Evolutionary conservation across 371 early-diverging fungal genomes (phyloP).

Genomic region (Mucor velutinosus): DNA sequence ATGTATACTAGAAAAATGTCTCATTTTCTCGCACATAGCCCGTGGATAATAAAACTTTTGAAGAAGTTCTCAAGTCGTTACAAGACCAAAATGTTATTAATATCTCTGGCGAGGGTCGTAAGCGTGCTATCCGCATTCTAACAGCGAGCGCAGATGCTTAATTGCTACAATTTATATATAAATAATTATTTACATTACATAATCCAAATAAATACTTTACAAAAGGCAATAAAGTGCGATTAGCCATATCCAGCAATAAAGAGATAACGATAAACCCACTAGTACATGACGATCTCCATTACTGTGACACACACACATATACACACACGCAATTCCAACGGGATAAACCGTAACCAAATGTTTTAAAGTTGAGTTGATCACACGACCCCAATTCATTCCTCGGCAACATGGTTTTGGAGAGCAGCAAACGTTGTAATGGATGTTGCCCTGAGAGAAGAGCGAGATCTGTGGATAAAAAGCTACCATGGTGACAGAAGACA

Average conservation of each 20-base stretch:
- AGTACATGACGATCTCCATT: not conserved
- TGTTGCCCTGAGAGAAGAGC: not conserved
- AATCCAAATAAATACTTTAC: not conserved
- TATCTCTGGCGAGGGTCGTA: conserved; percentile 43
- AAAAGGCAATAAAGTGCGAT: not conserved
- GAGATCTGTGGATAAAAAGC: not conserved
- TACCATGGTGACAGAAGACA: not conserved
- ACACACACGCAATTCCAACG: not conserved
- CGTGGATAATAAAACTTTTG: conserved; percentile 41
- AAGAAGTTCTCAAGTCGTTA: conserved; percentile 39
- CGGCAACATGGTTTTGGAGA: not conserved
- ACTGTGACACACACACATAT: not conserved
- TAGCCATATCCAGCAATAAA: not conserved
- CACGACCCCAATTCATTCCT: not conserved
- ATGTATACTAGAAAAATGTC: too few species aligned
- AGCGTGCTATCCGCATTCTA: conserved; percentile 32
- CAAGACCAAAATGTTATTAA: conserved; percentile 39
- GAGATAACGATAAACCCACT: not conserved
- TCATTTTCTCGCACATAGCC: conserved; percentile 22
- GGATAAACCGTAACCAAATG: not conserved
- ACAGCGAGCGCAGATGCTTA: conserved; percentile 12
- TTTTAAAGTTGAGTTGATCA: not conserved
- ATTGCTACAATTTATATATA: not conserved
- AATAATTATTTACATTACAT: not conserved
- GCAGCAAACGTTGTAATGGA: not conserved